Evolutionary conservation across 257 asterid species (phyloP).

Genomic region (Parsonsia alboflavescens): DNA sequence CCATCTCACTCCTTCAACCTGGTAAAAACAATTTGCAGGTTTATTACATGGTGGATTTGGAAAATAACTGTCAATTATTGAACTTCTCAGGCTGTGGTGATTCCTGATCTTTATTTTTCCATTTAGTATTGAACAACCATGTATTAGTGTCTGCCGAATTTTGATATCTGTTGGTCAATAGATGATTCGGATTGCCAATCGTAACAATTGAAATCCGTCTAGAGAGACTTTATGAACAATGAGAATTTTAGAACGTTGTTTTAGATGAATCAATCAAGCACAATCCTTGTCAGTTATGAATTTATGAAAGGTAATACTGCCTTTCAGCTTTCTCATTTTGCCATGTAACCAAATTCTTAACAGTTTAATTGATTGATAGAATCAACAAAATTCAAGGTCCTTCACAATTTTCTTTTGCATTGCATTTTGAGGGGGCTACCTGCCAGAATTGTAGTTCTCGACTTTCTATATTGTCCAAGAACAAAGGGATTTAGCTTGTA

Average conservation of each 20-base stretch:
- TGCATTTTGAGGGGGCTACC: background rate
- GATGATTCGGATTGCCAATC: background rate
- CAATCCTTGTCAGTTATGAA: background rate
- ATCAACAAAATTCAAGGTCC: background rate
- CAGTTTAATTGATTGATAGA: background rate
- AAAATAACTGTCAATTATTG: slow-evolving; percentile 64
- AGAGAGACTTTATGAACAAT: background rate
- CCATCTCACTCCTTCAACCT: background rate
- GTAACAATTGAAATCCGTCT: background rate
- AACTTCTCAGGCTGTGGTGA: slow-evolving; percentile 99
- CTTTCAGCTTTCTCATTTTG: background rate
- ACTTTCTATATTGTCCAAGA: background rate
- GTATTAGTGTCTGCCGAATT: background rate
- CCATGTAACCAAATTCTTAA: background rate
- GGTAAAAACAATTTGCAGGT: slow-evolving; percentile 46
- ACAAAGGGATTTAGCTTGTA: background rate
- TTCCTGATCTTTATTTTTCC: slow-evolving; percentile 13
- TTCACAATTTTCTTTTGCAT: background rate
- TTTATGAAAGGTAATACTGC: background rate
- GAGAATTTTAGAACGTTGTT: background rate
- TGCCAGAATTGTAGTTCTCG: background rate
- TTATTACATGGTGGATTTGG: slow-evolving; percentile 79
- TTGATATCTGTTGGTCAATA: background rate
- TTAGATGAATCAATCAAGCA: background rate
- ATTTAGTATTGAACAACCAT: background rate